phyloP scores from a whole-genome alignment of 2,329 filamentous ascomycete genomes.

The Acephala macrosclerotiorum region DNA sequence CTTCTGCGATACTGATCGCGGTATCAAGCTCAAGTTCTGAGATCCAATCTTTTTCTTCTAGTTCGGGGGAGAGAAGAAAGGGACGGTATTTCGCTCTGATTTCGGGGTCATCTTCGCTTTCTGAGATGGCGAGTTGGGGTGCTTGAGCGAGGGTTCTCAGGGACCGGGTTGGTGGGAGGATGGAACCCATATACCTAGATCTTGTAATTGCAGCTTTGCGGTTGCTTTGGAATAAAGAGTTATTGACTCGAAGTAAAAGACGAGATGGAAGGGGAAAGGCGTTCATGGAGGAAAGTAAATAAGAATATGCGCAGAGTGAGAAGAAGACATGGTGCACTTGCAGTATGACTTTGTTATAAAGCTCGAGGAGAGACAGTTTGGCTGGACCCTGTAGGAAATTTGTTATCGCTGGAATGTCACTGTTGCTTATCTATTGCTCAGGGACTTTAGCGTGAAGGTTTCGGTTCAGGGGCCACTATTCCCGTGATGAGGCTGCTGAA shows the following conservation, averaged over 20 bases:
- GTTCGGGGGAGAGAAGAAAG: constrained; percentile 55
- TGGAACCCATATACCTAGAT: too few species aligned
- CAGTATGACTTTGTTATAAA: neutral
- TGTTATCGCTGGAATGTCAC: constrained; percentile 22
- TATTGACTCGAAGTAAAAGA: too few species aligned
- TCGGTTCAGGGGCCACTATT: neutral
- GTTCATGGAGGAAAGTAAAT: too few species aligned
- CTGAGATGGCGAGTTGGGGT: constrained; percentile 50
- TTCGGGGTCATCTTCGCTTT: constrained; percentile 53
- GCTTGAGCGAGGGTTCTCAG: too few species aligned
- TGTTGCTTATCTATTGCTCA: constrained; percentile 17
- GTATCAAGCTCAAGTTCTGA: constrained; percentile 61
- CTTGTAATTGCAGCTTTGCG: too few species aligned
- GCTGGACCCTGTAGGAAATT: neutral
- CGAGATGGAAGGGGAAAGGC: too few species aligned
- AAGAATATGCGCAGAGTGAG: neutral
- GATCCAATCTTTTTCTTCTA: constrained; percentile 60
- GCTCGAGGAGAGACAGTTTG: too few species aligned
- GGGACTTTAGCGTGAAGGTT: neutral
- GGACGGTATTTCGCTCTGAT: constrained; percentile 61
- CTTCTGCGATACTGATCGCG: constrained; percentile 56
- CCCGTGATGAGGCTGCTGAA: neutral
- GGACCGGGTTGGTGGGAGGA: too few species aligned
- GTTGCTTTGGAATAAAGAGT: too few species aligned
- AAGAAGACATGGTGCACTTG: neutral